phyloP scores from a whole-genome alignment of 495 filamentous ascomycete species.

The Neurospora sp. region DNA sequence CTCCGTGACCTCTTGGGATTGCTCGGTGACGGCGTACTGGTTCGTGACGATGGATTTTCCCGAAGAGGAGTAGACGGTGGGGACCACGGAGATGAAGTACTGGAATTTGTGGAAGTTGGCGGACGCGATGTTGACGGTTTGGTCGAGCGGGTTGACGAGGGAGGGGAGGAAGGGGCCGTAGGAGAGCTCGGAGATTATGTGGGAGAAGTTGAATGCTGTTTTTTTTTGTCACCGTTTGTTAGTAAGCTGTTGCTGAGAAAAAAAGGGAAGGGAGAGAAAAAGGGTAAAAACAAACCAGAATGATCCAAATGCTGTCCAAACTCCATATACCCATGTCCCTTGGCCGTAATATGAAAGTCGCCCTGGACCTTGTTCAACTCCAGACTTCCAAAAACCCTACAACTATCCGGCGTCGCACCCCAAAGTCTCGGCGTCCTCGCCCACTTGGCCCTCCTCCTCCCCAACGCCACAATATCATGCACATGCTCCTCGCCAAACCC shows the following conservation, averaged over 20 bases:
- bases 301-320: constrained; percentile 77
- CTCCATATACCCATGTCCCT: constrained; percentile 87
- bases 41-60: constrained; percentile 70
- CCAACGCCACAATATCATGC: constrained; percentile 58
- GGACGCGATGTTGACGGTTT: constrained; percentile 64
- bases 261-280: constrained; percentile 2
- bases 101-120: constrained; percentile 90
- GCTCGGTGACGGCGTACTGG: constrained; percentile 93
- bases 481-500: constrained; percentile 60
- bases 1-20: constrained; percentile 58
- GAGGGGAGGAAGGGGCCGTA: constrained; percentile 93
- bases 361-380: constrained; percentile 94
- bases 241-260: not conserved
- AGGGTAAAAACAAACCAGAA: constrained; percentile 39
- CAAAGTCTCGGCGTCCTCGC: constrained; percentile 64
- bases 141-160: constrained; percentile 88
- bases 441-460: constrained; percentile 47
- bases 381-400: constrained; percentile 80
- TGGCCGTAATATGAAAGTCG: constrained; percentile 94
- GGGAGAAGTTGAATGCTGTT: constrained; percentile 92
- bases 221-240: not conserved
- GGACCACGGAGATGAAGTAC: constrained; percentile 95
- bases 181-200: constrained; percentile 92
- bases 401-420: constrained; percentile 49
- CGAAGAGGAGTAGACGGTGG: constrained; percentile 79